Conservation (phyloP, 2,329 filamentous ascomycete species). For the Didymella pinodella region DNA sequence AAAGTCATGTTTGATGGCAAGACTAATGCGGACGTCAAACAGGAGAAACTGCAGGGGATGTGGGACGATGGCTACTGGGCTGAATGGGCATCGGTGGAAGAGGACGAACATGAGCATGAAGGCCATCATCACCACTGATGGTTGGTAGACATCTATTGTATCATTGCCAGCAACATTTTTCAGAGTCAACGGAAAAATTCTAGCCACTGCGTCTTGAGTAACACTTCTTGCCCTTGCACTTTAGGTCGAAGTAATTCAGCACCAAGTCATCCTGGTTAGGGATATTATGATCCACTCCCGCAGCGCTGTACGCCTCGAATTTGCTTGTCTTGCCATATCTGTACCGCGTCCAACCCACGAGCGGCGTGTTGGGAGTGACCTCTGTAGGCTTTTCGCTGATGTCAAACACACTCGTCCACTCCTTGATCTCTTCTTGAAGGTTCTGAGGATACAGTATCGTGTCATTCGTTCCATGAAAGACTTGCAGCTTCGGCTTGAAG, state of each 20-base stretch:
- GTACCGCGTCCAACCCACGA: conserved; percentile 42
- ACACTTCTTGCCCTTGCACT: conserved; percentile 30
- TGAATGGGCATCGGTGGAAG: conserved; percentile 53
- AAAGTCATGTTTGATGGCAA: conserved; percentile 46
- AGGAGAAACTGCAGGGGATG: conserved; percentile 57
- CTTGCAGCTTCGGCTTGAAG: conserved; percentile 45
- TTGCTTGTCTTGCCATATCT: conserved; percentile 35
- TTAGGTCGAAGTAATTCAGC: conserved; percentile 46
- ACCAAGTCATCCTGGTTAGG: conserved; percentile 43
- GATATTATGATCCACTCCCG: conserved; percentile 42
- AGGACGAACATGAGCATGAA: conserved; percentile 32
- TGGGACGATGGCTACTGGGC: conserved; percentile 70
- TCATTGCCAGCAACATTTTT: background rate
- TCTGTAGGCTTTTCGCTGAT: conserved; percentile 33
- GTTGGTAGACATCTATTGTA: background rate
- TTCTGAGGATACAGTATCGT: conserved; percentile 43
- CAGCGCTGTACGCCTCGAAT: conserved; percentile 45
- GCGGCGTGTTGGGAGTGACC: conserved; percentile 37
- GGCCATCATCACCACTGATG: conserved; percentile 8
- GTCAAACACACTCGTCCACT: conserved; percentile 46
- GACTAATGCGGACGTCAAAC: conserved; percentile 50
- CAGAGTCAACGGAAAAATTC: background rate
- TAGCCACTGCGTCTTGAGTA: conserved; percentile 27
- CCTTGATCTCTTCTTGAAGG: conserved; percentile 45
- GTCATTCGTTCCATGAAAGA: conserved; percentile 41